phyloP scores from a whole-genome alignment of 2,329 filamentous ascomycete species.

The Xylaria hypoxylon region DNA sequence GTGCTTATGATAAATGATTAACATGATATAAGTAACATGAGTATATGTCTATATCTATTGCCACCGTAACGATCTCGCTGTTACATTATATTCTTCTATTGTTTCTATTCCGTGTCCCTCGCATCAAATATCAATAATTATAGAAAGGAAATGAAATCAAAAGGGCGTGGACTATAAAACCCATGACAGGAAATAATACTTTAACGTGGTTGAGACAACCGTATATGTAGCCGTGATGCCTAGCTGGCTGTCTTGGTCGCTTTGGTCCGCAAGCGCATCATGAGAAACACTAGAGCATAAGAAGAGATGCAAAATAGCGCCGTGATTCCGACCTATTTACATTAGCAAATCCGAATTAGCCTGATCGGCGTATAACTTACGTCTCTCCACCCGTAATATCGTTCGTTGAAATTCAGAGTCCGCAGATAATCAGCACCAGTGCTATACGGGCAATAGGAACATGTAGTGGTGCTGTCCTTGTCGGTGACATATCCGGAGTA shows the following conservation, averaged over 20 bases:
- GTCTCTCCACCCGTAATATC: constrained; percentile 24
- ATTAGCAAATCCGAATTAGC: not conserved
- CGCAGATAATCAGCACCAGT: constrained; percentile 63
- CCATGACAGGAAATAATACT: not conserved
- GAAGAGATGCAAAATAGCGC: constrained; percentile 24
- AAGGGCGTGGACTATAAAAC: too few relatives aligned
- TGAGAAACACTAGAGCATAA: constrained; percentile 26
- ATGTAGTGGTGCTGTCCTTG: not conserved
- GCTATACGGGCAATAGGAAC: constrained; percentile 41
- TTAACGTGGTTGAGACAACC: not conserved
- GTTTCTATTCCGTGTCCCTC: too few relatives aligned
- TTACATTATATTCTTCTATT: too few relatives aligned
- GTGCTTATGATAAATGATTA: too few relatives aligned
- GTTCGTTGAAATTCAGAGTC: constrained; percentile 16
- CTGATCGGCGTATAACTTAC: constrained; percentile 2
- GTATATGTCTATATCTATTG: too few relatives aligned
- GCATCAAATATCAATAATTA: too few relatives aligned
- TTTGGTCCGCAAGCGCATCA: constrained; percentile 29
- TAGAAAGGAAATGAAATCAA: too few relatives aligned
- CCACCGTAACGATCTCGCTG: too few relatives aligned
- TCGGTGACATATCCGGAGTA: not conserved
- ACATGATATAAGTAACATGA: too few relatives aligned
- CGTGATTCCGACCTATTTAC: constrained; percentile 18
- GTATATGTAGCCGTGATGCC: not conserved
- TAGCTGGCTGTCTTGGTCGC: constrained; percentile 29